Evolutionary conservation across 495 filamentous ascomycete genomes (phyloP), one percentile per base, ranked within the genome.

Genomic region (Neurospora hispaniola): DNA sequence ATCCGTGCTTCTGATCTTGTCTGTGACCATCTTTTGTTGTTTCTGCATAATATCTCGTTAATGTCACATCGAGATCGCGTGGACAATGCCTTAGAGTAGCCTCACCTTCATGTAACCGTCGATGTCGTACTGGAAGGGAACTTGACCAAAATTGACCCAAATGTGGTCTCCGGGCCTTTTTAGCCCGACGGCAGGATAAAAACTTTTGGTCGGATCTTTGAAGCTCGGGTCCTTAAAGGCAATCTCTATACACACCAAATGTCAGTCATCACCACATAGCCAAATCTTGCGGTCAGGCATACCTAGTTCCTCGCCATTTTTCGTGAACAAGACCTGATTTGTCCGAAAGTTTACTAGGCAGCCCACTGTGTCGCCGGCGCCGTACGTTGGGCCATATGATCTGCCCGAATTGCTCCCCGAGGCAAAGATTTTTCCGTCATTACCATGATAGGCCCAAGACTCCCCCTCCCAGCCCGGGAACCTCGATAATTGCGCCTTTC

Each of bases 391-490:
- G 0, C 92, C 93, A 79, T 94, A 97, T 8, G 85, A 78, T 66
- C 77, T 93, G 93, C 9, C 95, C 93, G 44, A 23, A 59, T 88
- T 88, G 23, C 88, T 90, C 69, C 90, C 87, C 27, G 90, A 89
- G 66, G 90, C 88, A 77, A 96, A 99, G 59, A 89, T 89, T 75
- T 94, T 90, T 40, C 96, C 96, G 80, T 99, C 96, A 79, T 99
- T 96, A 35, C 96, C 94, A 78, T 99, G 96, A 78, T 97, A 99
- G 43, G 93, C 96, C 93, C 93, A 99, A 2, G 94, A 97, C 54
- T 97, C 94, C 27, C 89, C 89, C 78, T 99, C 96, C 96, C 95
- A 98, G 31, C 96, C 96, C 0, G 95, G 94, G 40, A 97, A 87
- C 75, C 94, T 86, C 74, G 90, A 89, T n/a, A 97, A 86, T 0